These are phyloP conservation scores for Ormosia emarginata DNA, from an alignment of 306 rosid species.

Conservation along the genomic window DNA sequence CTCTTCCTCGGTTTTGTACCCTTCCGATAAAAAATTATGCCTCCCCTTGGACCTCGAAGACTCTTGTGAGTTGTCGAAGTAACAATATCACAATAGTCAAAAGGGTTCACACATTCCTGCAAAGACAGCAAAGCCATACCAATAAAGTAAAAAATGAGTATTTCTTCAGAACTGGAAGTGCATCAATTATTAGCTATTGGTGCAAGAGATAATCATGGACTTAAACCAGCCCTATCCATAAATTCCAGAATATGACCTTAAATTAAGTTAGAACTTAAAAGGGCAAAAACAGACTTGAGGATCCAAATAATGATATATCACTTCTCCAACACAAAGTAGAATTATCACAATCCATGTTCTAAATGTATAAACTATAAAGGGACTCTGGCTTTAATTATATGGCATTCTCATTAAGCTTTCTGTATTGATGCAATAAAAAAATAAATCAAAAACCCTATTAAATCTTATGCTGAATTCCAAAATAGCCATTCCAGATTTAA, in stretches of 20 bases:
- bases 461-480: background rate
- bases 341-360: background rate
- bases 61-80: conserved; percentile 98
- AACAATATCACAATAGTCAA: conserved; percentile 90
- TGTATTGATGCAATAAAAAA: background rate
- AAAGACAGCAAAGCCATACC: conserved; percentile 1
- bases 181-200: background rate
- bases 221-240: background rate
- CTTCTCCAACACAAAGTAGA: background rate
- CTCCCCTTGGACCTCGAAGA: conserved; percentile 99
- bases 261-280: background rate
- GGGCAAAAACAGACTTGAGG: background rate
- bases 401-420: background rate
- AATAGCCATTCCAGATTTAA: background rate
- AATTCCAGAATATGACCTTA: background rate
- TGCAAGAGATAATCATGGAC: background rate
- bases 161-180: background rate
- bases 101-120: conserved; percentile 88
- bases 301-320: background rate
- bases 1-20: conserved; percentile 84
- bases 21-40: conserved; percentile 86
- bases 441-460: background rate
- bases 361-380: background rate
- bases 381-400: background rate
- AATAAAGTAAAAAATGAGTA: background rate